phyloP scores from a whole-genome alignment of 1,284 basidiomycete genomes.

The Puccinia horiana region DNA sequence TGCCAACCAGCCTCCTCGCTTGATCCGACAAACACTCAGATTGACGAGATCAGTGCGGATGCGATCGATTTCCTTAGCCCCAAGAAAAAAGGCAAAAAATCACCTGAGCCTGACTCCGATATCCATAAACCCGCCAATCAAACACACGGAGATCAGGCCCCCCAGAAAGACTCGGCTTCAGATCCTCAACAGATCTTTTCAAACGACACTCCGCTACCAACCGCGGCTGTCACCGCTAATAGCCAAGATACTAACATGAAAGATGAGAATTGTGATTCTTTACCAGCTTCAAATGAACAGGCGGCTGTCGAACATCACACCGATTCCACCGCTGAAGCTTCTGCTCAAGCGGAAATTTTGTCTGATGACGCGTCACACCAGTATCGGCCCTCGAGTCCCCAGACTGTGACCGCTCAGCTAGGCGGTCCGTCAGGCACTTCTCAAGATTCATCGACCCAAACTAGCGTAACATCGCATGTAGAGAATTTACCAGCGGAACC shows the following conservation, averaged over 20 bases:
- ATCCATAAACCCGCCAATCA: not conserved
- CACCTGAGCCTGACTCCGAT: not conserved
- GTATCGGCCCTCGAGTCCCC: not conserved
- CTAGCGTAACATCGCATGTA: not conserved
- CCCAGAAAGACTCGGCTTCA: not conserved
- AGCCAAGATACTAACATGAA: not conserved
- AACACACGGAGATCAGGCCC: not conserved
- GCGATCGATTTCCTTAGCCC: constrained; percentile 42
- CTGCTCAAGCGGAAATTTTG: not conserved
- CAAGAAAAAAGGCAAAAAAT: constrained; percentile 12
- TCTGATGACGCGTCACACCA: not conserved
- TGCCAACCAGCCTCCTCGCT: not conserved
- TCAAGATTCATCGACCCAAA: not conserved
- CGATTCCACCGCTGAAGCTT: not conserved
- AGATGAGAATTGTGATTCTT: not conserved
- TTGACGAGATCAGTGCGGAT: constrained; percentile 32
- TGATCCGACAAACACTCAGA: not conserved
- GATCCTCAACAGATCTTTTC: not conserved
- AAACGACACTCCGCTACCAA: not conserved
- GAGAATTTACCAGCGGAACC: not conserved
- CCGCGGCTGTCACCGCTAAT: not conserved
- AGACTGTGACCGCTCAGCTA: not conserved
- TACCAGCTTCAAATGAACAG: not conserved
- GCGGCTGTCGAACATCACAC: not conserved
- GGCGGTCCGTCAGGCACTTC: not conserved